Base-by-base conservation (phyloP, 331 rosid species). In the Erythrophleum ivorense region DNA sequence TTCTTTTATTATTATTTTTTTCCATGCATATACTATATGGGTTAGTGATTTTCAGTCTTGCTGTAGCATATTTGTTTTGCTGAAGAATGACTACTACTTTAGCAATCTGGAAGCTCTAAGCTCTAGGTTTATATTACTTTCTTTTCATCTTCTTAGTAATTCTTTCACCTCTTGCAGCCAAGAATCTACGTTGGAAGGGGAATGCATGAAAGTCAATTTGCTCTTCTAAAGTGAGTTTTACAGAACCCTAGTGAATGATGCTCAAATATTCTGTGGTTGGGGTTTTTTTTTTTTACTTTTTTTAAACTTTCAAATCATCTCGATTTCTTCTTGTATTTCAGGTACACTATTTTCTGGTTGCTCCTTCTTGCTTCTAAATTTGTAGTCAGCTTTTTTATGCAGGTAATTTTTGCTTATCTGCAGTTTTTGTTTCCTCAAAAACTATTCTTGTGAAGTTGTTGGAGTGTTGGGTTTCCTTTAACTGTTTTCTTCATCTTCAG, bases 141-240 rank as follows among this genome's bases (percentile, higher is more conserved):
- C 79, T 64, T 41, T 33, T 33, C 70, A 64, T 70, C 52, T 72
- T 57, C 74, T 73, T 54, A 74, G 69, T 72, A 69, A 36, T 65
- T 75, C 29, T 81, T 79, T 83, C 72, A 55, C 54, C 70, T 34
- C 41, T 24, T 75, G 80, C 92, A 96, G 99, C 98, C 97, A 77
- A 91, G 99, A 82, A 84, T 92, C 81, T 96, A 93, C 74, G 72
- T 96, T 45, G 99, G 99, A 71, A 91, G 99, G 79, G 99, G 99
- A 82, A 96, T 93, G 99, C 99, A 96, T 82, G 99, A 96, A 84
- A 96, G 98, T 75, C 97, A 89, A 82, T 92, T 88, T 88, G 71
- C 94, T 80, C 97, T 93, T 69, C 68, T 96, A 43, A 96, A 93
- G 99, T 96, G 88, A 86, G 99, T 64, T 79, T 64, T 72, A 53